Evolutionary conservation across 2,329 filamentous ascomycete genomes (phyloP), one percentile per base, ranked within the genome.

Genomic region (Scytalidium sp.): DNA sequence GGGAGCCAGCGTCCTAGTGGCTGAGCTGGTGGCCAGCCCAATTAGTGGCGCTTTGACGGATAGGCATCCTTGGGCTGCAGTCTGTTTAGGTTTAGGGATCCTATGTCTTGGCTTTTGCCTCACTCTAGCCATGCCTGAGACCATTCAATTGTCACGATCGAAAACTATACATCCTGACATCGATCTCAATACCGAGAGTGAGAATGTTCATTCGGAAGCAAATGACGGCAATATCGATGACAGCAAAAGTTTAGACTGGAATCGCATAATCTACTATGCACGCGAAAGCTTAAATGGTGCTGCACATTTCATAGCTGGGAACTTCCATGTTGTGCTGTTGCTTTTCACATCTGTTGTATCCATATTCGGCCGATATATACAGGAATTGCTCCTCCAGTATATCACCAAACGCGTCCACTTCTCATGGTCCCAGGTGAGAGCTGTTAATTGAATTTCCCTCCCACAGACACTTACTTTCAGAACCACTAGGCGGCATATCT

Each of bases 361-460:
- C 3, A 41, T 51, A 32, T 27, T 45, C 9, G 45, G 58, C 7
- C 32, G 58, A 39, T 50, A 55, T 25, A 51, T 45, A 8, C 61
- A 65, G 44, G 66, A 69, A 3, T 51, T 76, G 19, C 51, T 79
- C 5, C 56, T 81, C 2, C 80, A 83, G 57, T 81, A 81, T 56
- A 68, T 76, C 47, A 75, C 73, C 1, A 75, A 73, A 43, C 70
- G 77, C 5, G 82, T 78, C 59, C 46, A 64, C 23, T 75, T 78
- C 69, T 70, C 69, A 7, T 76, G 75, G 72, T 70, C 68, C 39
- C 66, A 65, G 47, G 70, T 72, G 52, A 13, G 50, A 3, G 10
- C 25, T 6, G 8, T 17, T 29, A 32, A 17, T 17, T 29, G 6
- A 3, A 32, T n/a, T 36, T 15, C 17, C 13, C 29, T 41, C 22